Evolutionary conservation across 257 asterid species (phyloP), one percentile per base, ranked within the genome.

Genomic region (Forsythia suspensa): DNA sequence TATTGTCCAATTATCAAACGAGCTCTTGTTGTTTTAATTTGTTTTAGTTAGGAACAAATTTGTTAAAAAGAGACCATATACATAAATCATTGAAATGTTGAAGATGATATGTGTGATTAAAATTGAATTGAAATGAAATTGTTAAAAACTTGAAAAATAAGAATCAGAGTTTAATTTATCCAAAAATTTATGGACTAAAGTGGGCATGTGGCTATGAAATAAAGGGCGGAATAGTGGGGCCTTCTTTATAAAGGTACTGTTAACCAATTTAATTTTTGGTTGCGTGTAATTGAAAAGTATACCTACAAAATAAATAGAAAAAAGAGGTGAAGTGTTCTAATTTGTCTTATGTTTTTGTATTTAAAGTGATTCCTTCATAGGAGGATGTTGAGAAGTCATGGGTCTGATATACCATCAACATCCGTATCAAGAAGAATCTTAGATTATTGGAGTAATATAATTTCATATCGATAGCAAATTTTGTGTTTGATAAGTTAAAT

Each of bases 201-300:
- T 73, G 80, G 72, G 78, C 81, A 79, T 69, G 86, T 84, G 86
- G 80, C 43, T 76, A 59, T 71, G 70, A 57, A 18, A 42, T 79
- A 70, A 51, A 73, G 70, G 71, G 71, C 74, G 11, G 48, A 21
- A 68, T 18, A 71, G 75, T 77, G 85, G 88, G 88, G 73, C 80
- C 85, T 75, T 20, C 61, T 75, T 12, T 74, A 1, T 21, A 70
- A 42, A 6, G 20, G 59, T 13, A 48, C 59, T 48, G 59, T 48
- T 2, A 13, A 15, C 59, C 15, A 48, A 4, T 13, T 4, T n/a
- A 48, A 48, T 12, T 4, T 15, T 48, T 48, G 13, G 2, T 13
- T 48, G 13, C 3, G 59, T 48, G 20, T 48, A 48, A 48, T 15
- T 4, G 59, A 48, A 48, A 48, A 15, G 20, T 15, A 48, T 48